Percentiles rank a stretch among this genome's conserved stretches.
phyloP scores from a whole-genome alignment of 2,329 filamentous ascomycete species.

The Aspergillus ustus region DNA sequence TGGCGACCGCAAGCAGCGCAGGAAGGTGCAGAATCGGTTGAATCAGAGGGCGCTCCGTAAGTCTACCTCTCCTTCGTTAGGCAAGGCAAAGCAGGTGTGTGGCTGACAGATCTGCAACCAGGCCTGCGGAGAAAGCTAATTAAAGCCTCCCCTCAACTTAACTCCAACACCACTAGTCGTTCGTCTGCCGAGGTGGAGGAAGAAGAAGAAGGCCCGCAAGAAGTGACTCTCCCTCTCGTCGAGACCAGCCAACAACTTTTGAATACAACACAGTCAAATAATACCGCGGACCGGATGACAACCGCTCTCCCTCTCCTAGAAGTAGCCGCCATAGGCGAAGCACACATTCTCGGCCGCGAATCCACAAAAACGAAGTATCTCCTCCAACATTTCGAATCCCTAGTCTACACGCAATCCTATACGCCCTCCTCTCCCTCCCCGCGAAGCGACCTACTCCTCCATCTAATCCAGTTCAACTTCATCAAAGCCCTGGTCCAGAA shows the following conservation, averaged over 20 bases:
- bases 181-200: too few species aligned
- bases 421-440: conserved; percentile 20
- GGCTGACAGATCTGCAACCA: conserved; percentile 6
- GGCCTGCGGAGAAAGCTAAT: conserved; percentile 2
- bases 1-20: conserved; percentile 12
- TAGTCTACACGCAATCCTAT: not conserved
- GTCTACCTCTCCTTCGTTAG: conserved; percentile 1
- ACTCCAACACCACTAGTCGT: too few species aligned
- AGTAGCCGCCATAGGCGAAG: conserved; percentile 3
- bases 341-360: conserved; percentile 6
- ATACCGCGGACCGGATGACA: too few species aligned
- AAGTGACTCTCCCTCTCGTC: too few species aligned
- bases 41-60: conserved; percentile 20
- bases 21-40: conserved; percentile 17
- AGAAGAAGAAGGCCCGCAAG: too few species aligned
- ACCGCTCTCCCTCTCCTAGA: not conserved
- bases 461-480: conserved; percentile 26
- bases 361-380: not conserved
- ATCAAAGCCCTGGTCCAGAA: conserved; percentile 25
- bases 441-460: conserved; percentile 24
- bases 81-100: not conserved
- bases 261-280: too few species aligned
- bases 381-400: conserved; percentile 1
- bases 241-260: too few species aligned
- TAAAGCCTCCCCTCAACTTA: too few species aligned